A percentile compares a stretch with the other conserved stretches of the same genome.
phyloP scores from a whole-genome alignment of 2,329 filamentous ascomycete species.

The Trichoderma cornu-damae region DNA sequence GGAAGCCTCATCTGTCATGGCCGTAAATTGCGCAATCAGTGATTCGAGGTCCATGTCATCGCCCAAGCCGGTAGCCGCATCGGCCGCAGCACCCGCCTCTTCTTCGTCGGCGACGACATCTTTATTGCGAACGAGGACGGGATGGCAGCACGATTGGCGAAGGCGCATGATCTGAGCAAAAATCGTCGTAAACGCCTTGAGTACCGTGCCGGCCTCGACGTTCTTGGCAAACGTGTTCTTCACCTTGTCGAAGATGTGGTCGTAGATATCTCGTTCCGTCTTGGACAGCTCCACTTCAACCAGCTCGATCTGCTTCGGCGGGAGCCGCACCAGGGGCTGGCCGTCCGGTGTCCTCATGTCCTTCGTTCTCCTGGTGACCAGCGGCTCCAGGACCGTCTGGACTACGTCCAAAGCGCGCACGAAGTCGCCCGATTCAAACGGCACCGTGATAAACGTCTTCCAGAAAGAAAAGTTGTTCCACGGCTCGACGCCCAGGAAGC shows the following conservation, averaged over 20 bases:
- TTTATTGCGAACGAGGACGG: conserved; percentile 79
- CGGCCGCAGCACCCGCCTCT: conserved; percentile 66
- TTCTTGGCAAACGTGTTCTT: conserved; percentile 82
- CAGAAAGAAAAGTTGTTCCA: conserved; percentile 99
- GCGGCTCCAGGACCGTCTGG: conserved; percentile 88
- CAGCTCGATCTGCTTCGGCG: conserved; percentile 75
- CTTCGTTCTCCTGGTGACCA: conserved; percentile 93
- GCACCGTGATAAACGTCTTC: conserved; percentile 97
- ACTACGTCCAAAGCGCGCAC: conserved; percentile 92
- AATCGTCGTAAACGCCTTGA: conserved; percentile 95
- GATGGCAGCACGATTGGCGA: conserved; percentile 91
- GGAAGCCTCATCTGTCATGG: conserved; percentile 57
- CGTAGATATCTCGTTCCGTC: conserved; percentile 84
- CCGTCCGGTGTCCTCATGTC: conserved; percentile 96
- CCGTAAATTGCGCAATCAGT: conserved; percentile 78
- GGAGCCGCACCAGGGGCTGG: conserved; percentile 67
- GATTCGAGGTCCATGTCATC: conserved; percentile 95
- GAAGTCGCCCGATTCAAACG: conserved; percentile 94
- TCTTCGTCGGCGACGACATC: conserved; percentile 82
- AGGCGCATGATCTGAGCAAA: conserved; percentile 94
- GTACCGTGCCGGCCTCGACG: conserved; percentile 81
- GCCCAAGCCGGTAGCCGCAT: conserved; percentile 73
- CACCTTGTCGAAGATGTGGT: conserved; percentile 78
- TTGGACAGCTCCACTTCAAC: conserved; percentile 81
- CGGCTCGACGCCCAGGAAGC: conserved; percentile 89